Evolutionary conservation across 148 eudicot species (phyloP), one percentile per base, ranked within the genome.

Genomic region (Rhododendron kiyosumense): DNA sequence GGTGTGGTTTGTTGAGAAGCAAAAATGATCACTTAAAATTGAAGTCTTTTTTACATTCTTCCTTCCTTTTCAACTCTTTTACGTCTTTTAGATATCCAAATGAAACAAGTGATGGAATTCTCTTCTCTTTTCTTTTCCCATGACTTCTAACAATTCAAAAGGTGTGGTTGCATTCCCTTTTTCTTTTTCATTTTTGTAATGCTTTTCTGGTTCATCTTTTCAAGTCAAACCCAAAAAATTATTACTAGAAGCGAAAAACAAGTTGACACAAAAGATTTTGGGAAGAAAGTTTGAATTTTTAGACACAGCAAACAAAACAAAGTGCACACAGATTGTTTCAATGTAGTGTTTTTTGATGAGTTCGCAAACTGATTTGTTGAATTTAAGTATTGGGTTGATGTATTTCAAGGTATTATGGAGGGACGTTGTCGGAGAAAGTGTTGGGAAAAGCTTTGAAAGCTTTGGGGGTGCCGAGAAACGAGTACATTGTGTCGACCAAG

Each of bases 401-500:
- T 41, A 52, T 38, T 83, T 85, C 78, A 81, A 97, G 99, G 93
- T 97, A 87, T 85, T 97, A 97, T 89, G 99, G 99, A 78, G 95
- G 94, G 65, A 97, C 99, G 51, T 88, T 97, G 91, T 97, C 99
- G 0, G 99, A 97, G 89, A 95, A 87, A 84, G 91, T 94, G 73
- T 90, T 97, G 77, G 99, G 99, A 11, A 94, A 91, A 88, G 91
- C 92, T 57, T 86, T 97, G 88, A 97, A 94, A 87, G 98, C 98
- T 80, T 86, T 94, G 57, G 98, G 87, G 77, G 96, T 90, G 54
- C 98, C 99, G 2, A 91, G 98, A 91, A 92, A 86, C 85, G 91
- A 94, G 85, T 97, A 92, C 87, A 90, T 97, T 85, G 98, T 97
- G 82, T 90, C 99, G 1, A 97, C 99, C 22, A 97, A 97, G 89